phyloP scores from a whole-genome alignment of 164 flowering plant genomes.

The Umbilicus rupestris region DNA sequence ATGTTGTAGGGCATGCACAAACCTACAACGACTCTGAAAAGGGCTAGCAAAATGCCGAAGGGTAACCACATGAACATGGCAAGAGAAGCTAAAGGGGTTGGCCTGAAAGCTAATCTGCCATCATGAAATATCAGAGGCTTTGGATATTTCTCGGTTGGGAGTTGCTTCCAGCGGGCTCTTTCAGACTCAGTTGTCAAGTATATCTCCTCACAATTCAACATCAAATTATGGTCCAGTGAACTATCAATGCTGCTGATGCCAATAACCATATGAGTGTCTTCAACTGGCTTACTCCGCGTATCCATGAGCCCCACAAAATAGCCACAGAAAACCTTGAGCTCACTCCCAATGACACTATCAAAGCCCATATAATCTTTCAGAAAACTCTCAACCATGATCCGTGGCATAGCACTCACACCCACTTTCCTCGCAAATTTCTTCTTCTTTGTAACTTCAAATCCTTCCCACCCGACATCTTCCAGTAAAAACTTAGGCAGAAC shows the following conservation, averaged over 20 bases:
- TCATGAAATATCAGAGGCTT: constrained; percentile 81
- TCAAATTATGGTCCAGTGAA: constrained; percentile 1
- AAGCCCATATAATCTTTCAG: constrained; percentile 34
- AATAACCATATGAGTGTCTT: not conserved
- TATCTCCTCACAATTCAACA: not conserved
- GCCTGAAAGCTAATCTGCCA: constrained; percentile 77
- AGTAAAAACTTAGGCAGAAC: constrained; percentile 43
- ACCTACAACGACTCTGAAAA: constrained; percentile 43
- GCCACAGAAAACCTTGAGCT: constrained; percentile 29
- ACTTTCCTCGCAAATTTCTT: constrained; percentile 16
- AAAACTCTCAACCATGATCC: constrained; percentile 39
- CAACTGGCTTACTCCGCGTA: not conserved
- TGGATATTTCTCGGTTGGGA: constrained; percentile 69
- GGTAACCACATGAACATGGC: constrained; percentile 82
- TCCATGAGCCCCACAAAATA: constrained; percentile 38
- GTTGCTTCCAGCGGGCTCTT: constrained; percentile 4
- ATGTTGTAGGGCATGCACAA: constrained; percentile 41
- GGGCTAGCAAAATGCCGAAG: constrained; percentile 41
- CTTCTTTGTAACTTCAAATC: constrained; percentile 27
- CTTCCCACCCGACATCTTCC: constrained; percentile 40
- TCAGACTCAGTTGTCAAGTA: constrained; percentile 1
- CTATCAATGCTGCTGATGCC: not conserved
- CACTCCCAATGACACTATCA: constrained; percentile 32
- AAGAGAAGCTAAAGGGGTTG: constrained; percentile 65
- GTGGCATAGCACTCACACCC: constrained; percentile 31